Base-by-base conservation (phyloP, 345 rosid genomes). In the Euphorbia peplus region DNA sequence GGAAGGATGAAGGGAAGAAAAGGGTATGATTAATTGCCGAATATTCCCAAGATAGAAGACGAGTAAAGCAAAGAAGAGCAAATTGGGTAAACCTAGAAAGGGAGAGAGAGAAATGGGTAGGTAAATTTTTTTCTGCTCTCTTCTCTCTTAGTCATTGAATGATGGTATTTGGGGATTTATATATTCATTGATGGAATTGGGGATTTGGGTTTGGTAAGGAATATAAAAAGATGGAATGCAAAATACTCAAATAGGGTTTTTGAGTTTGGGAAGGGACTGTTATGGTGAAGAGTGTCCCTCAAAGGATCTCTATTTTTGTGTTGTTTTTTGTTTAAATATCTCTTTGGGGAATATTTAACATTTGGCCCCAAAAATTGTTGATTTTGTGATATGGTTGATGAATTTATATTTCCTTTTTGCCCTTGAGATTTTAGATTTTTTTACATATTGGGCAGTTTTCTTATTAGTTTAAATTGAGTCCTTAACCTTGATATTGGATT, bases 101-200 rank as follows among this genome's bases (percentile, higher is more conserved):
- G 3, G 12, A 73, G 54, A 58, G 69, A 16, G 62, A 54, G 41
- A 41, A 1, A 54, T 24, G 52, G 78, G 68, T 68, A 28, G 83
- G 78, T 72, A 80, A 76, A 68, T 68, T 68, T 46, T 63, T 61
- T 59, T 39, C 26, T n/a, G 32, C 26, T 12, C 50, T 15, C 21
- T 29, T 7, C 7, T 14, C 14, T 19, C 3, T 44, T 44, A 39
- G 42, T 4, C 42, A 15, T 44, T 2, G 21, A 35, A n/a, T n/a
- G n/a, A n/a, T n/a, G n/a, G n/a, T n/a, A n/a, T 37, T 12, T 28
- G 3, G 4, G 56, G 22, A 14, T 47, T 64, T 47, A 64, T 25
- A 64, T 64, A 64, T 1, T 28, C 21, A 8, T 26, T 2, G 41
- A 18, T 26, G 6, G 41, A 18, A 35, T 46, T 44, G 39, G 26